Evolutionary conservation across 1,284 basidiomycete genomes (phyloP), one percentile per base, ranked within the genome.

Genomic region (Sanghuangporus baumii): DNA sequence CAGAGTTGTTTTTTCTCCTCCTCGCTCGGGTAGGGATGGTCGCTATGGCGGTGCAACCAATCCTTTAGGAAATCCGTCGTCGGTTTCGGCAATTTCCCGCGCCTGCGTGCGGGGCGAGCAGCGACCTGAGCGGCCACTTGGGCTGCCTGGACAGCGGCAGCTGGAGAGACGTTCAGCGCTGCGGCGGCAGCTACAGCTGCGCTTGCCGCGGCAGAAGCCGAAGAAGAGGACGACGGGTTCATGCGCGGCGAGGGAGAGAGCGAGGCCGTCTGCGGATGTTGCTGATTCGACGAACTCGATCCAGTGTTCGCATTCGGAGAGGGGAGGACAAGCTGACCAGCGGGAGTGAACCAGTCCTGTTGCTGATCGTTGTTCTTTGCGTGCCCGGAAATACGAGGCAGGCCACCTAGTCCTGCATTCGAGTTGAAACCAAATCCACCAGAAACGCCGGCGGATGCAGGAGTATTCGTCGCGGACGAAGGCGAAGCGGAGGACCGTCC

Each of bases 1-100:
- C 93, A 94, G 64, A 95, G 77, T 70, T 89, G 86, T 70, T 93
- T 92, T 77, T 95, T 95, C 79, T 95, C 93, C 68, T 94, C 91
- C 72, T 95, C 91, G 66, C 86, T 89, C 23, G 93, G 93, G 72
- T 95, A 95, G 8, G 93, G 93, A 69, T 95, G 92, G 71, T 92
- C 89, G 2, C 89, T 89, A 71, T 95, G 92, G 65, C 88, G 85
- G 70, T 95, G 87, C 43, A 95, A 78, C 93, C 93, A 95, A n/a
- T 91, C 84, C 71, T 93, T 93, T 70, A 95, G 82, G 71, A 87
- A 91, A 74, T 94, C 91, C 20, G 92, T 94, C 51, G 93, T 93
- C 72, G 91, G 89, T 76, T 94, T 94, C 56, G 92, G 93, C 12
- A 94, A 82, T 76, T 94, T 94, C 55, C 93, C 91, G 61, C 93